phyloP scores from a whole-genome alignment of 73 alveolate species.

The Tetrahymena elliotti region DNA sequence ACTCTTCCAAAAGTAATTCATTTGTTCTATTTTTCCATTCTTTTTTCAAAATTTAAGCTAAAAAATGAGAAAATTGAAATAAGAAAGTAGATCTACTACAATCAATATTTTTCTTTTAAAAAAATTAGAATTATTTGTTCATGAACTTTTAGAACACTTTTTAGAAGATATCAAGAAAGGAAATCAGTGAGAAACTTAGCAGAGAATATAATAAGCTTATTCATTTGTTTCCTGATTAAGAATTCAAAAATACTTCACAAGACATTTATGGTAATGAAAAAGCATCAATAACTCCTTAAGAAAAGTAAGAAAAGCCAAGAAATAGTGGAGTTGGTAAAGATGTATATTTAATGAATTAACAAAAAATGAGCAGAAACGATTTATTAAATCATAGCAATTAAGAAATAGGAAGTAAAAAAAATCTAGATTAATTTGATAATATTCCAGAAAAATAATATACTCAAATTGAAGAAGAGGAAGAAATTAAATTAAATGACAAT shows the following conservation, averaged over 20 bases:
- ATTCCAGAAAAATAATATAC: background rate
- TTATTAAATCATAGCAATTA: background rate
- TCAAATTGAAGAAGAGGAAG: background rate
- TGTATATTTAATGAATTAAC: background rate
- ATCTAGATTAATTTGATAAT: background rate
- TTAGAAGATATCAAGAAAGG: background rate
- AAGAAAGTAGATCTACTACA: background rate
- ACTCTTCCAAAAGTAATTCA: background rate
- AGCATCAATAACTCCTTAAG: background rate
- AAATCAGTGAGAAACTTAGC: background rate
- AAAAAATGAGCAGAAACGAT: background rate
- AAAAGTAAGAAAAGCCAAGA: background rate
- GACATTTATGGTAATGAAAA: background rate
- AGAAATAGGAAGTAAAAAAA: background rate
- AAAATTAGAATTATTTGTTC: background rate
- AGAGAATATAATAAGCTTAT: background rate
- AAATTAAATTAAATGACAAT: background rate
- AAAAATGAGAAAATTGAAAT: background rate
- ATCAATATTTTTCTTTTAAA: background rate
- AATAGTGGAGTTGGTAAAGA: background rate
- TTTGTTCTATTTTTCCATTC: background rate
- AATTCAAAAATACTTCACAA: background rate
- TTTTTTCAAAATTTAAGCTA: background rate
- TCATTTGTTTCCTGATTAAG: background rate
- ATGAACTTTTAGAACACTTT: background rate